Evolutionary conservation across 768 basidiomycete genomes (phyloP), one percentile per base, ranked within the genome.

Genomic region (Aureoboletus auriporus): DNA sequence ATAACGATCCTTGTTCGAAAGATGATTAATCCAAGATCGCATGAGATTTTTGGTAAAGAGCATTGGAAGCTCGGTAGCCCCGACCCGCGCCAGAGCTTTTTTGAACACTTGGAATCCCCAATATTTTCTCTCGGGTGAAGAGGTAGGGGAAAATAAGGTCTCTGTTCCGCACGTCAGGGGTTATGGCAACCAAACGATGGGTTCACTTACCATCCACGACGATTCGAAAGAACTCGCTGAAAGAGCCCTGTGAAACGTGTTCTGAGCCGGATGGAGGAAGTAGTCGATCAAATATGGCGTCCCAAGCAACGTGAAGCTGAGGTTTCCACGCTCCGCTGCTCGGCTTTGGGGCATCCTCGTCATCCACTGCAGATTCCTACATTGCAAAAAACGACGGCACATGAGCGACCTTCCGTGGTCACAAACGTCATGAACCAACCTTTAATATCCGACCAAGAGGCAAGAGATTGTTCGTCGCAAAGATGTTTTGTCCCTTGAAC

Each of bases 61-160:
- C 77, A 91, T 84, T 0, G 90, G 86, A 57, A 95, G 74, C 45
- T 81, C 84, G 39, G 78, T 69, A 14, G 80, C 67, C 13, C 77
- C 72, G 28, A 90, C 76, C 33, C 83, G 82, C 13, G 79, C 76
- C 36, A 96, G 71, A 8, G 91, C 83, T 54, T 81, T 86, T 59
- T 84, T 80, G 69, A 97, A 89, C 16, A 95, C 78, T 57, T 87
- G 85, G 71, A 98, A 95, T n/a, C 93, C 95, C 87, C 91, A 94
- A 61, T 86, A 91, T 69, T 96, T 95, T 42, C 92, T 81, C 66
- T 93, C 86, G 0, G 86, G 72, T 1, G 93, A 93, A 0, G 93
- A 82, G 16, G 85, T 86, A 7, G 84, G 73, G 7, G 88, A 82
- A 62, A 97, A 96, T 37, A 97, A 69, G 2, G 89, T 86, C 64